These are phyloP conservation scores for Exophiala spinifera DNA, from an alignment of 2,329 filamentous ascomycete genomes.

Conservation along the genomic window DNA sequence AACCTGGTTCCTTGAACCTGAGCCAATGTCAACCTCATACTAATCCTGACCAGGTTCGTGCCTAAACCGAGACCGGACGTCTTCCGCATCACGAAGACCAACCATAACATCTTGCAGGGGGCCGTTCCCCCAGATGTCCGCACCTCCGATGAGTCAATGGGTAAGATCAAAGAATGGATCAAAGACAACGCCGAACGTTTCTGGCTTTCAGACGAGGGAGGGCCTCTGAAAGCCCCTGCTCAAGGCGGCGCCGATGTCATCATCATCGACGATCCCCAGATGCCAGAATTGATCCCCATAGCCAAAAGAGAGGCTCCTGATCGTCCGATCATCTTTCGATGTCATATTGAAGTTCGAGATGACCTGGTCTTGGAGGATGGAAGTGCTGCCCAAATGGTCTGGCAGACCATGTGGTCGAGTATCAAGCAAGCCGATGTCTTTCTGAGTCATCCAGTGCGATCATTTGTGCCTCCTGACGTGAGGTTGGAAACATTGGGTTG, in stretches of 20 bases:
- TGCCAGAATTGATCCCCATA: conserved; percentile 73
- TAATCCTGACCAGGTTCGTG: conserved; percentile 53
- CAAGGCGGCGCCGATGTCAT: conserved; percentile 74
- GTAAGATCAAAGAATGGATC: conserved; percentile 68
- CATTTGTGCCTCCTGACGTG: conserved; percentile 70
- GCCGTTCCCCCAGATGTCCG: conserved; percentile 64
- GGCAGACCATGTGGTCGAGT: conserved; percentile 70
- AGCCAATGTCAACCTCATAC: not conserved
- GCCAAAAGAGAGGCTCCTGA: conserved; percentile 68
- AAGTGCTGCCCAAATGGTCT: conserved; percentile 69
- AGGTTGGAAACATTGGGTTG: conserved; percentile 66
- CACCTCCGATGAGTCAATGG: conserved; percentile 61
- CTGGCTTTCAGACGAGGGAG: conserved; percentile 63
- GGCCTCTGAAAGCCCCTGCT: conserved; percentile 61
- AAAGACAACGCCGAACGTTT: conserved; percentile 69
- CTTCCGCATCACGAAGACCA: conserved; percentile 80
- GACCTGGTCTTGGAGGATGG: conserved; percentile 64
- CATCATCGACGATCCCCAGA: conserved; percentile 79
- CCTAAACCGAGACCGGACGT: conserved; percentile 76
- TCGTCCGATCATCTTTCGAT: conserved; percentile 76
- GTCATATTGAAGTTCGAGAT: conserved; percentile 77
- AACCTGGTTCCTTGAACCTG: not conserved
- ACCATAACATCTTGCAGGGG: conserved; percentile 84
- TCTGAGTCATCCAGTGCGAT: conserved; percentile 74
- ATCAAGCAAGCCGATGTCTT: conserved; percentile 72